Conservation (phyloP, 148 eudicot species). For the Pouteria glomerata region DNA sequence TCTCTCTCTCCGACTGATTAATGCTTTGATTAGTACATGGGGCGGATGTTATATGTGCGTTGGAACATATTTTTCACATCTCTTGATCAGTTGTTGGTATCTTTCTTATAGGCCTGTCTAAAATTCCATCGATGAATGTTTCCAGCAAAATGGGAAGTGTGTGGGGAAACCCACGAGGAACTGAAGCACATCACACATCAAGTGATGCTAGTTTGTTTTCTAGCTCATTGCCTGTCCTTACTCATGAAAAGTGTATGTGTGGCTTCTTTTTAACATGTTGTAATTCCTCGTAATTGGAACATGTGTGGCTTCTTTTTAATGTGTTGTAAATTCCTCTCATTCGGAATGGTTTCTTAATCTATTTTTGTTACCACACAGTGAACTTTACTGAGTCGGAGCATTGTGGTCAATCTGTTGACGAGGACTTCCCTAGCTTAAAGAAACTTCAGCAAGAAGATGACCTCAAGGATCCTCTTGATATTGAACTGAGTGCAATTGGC, state of each 20-base stretch:
- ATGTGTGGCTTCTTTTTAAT: too few species aligned
- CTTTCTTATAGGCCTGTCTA: constrained; percentile 21
- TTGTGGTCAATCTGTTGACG: constrained; percentile 33
- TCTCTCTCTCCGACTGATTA: not conserved
- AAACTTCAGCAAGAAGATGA: constrained; percentile 27
- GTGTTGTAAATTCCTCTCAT: not conserved
- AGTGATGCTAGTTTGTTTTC: constrained; percentile 52
- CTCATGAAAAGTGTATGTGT: constrained; percentile 37
- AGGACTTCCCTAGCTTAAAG: constrained; percentile 30
- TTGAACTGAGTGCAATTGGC: constrained; percentile 25
- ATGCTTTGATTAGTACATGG: not conserved
- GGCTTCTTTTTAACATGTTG: not conserved
- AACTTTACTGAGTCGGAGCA: constrained; percentile 26
- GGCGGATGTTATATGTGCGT: not conserved
- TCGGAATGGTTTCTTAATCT: constrained; percentile 1
- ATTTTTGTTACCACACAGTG: constrained; percentile 18
- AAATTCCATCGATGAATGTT: constrained; percentile 11
- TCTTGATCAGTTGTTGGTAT: not conserved
- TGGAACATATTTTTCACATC: not conserved
- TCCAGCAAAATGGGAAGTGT: constrained; percentile 23
- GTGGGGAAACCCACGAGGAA: constrained; percentile 33
- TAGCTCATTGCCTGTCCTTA: constrained; percentile 45
- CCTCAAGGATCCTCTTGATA: constrained; percentile 28
- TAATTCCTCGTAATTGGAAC: not conserved
- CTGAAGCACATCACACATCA: constrained; percentile 30